Percentiles rank a stretch among this genome's conserved stretches.
These are phyloP conservation scores for Metschnikowia baotianmanensis DNA, from an alignment of 805 yeast genomes.

Conservation along the genomic window DNA sequence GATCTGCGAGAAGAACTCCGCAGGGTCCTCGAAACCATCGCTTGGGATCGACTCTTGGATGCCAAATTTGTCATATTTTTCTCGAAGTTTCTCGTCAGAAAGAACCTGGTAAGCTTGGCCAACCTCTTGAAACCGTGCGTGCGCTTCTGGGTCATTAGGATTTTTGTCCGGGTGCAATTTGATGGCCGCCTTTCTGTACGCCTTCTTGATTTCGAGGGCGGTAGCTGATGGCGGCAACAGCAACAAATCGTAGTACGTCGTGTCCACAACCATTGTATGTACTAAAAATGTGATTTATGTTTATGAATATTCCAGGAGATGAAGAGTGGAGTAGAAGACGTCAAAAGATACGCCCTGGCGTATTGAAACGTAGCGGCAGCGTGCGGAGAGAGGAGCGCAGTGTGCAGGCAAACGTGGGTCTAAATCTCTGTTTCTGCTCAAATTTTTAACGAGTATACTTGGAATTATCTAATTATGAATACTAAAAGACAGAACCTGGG, in stretches of 20 bases:
- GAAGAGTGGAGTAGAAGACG: too few species aligned
- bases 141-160: conserved; percentile 45
- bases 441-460: too few species aligned
- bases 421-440: too few species aligned
- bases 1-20: conserved; percentile 65
- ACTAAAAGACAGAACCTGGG: too few species aligned
- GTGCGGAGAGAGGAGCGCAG: too few species aligned
- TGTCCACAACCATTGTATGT: conserved; percentile 42
- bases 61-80: conserved; percentile 72
- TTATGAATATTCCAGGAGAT: too few species aligned
- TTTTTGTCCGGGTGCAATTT: conserved; percentile 63
- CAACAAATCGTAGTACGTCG: conserved; percentile 42
- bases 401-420: too few species aligned
- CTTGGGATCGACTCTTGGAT: conserved; percentile 67
- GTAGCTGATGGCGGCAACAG: conserved; percentile 36
- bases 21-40: conserved; percentile 67
- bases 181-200: conserved; percentile 78
- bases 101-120: conserved; percentile 78
- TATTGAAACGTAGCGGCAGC: too few species aligned
- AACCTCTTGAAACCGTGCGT: conserved; percentile 44
- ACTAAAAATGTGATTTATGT: background rate
- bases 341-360: background rate
- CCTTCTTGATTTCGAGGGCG: conserved; percentile 43
- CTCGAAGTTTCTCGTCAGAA: conserved; percentile 60
- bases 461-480: too few species aligned